A percentile compares a stretch with the other conserved stretches of the same genome.
Evolutionary conservation across 495 filamentous ascomycete genomes (phyloP).

Genomic region (Aspergillus avenaceus): DNA sequence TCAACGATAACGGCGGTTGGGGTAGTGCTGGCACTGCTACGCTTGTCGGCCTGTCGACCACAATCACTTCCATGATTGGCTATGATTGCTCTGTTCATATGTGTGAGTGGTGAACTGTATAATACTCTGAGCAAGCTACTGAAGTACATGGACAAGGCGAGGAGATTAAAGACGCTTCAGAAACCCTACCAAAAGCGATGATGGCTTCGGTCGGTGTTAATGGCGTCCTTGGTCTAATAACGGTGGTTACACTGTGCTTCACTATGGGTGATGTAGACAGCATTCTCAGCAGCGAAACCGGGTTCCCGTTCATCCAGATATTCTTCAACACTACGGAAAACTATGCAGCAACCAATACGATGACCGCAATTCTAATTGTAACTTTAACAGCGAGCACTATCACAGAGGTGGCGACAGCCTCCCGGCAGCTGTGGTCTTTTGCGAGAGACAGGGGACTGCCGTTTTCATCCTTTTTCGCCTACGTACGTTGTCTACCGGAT

Average conservation of each 20-base stretch:
- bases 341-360: conserved; percentile 40
- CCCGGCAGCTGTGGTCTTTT: conserved; percentile 56
- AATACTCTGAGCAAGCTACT: neutral
- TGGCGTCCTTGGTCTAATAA: conserved; percentile 45
- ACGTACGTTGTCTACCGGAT: conserved; percentile 27
- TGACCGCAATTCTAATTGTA: conserved; percentile 49
- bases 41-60: conserved; percentile 52
- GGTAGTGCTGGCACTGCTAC: conserved; percentile 46
- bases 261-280: conserved; percentile 47
- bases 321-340: conserved; percentile 47
- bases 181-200: conserved; percentile 52
- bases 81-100: conserved; percentile 57
- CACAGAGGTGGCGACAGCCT: conserved; percentile 52
- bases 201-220: conserved; percentile 47
- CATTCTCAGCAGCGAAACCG: conserved; percentile 33
- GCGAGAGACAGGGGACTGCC: conserved; percentile 54
- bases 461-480: conserved; percentile 46
- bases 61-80: conserved; percentile 49
- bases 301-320: conserved; percentile 52
- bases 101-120: conserved; percentile 29
- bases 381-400: conserved; percentile 46
- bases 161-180: conserved; percentile 53
- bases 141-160: conserved; percentile 32
- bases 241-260: conserved; percentile 51
- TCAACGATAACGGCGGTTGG: conserved; percentile 56